Evolutionary conservation across 139 green algal species (phyloP), one percentile per base, ranked within the genome.

Genomic region (Chlorella ohadii): DNA sequence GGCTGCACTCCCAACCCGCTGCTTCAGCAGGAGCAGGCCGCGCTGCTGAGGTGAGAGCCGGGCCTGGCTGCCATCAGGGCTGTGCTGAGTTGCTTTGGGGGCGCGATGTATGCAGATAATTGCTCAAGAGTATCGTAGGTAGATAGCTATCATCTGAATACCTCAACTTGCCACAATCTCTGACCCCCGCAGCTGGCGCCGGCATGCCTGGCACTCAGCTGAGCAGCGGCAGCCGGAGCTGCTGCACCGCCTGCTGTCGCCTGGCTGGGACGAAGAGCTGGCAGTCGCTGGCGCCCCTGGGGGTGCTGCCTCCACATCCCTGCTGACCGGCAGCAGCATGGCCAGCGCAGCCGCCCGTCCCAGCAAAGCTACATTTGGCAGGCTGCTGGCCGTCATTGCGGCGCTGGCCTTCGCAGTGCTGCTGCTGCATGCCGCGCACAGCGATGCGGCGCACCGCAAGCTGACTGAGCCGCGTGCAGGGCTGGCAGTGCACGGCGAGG

Each of bases 241-340:
- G 33, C 74, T 81, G 74, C 74, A 38, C n/a, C 74, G 55, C 74
- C 74, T 81, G 51, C 74, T 81, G 72, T 78, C 41, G 20, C 34
- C 47, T 31, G 27, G 33, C 39, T 36, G 44, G 25, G 41, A 39
- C 1, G 25, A 20, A 4, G 38, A 56, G 39, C 70, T 44, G 27
- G 39, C 70, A 25, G 65, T 33, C 39, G 25, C 70, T 55, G 19
- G 55, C 15, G 51, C 12, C 15, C 51, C 51, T 59, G 2, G 3
- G 12, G 51, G 12, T 59, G 51, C 12, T 11, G 11, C 44, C 44
- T 6, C 44, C 51, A 23, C 51, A 59, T 9, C 15, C 51, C 51
- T 13, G 3, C 51, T 59, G 12, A 59, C 51, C 51, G 22, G 51
- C 51, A 59, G 51, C 51, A 13, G 51, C 51, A 59, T 59, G 51